phyloP scores from a whole-genome alignment of 257 asterid species.

The Linaria vulgaris region DNA sequence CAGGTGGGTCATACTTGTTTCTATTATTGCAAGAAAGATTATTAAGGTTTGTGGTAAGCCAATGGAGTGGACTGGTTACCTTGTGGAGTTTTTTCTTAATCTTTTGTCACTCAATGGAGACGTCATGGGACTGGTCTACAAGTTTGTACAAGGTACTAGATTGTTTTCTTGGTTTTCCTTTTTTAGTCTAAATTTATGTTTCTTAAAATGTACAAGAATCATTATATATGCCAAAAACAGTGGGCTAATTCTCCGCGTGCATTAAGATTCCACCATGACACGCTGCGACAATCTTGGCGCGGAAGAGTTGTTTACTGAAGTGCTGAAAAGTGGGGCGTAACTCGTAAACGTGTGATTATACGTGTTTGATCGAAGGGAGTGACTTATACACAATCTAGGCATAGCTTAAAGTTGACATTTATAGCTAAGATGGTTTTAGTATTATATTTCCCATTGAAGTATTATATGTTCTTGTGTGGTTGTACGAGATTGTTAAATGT shows the following conservation, averaged over 20 bases:
- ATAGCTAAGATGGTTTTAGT: neutral
- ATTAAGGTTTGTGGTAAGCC: constrained; percentile 62
- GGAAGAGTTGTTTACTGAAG: too few species aligned
- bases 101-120: constrained; percentile 68
- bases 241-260: too few species aligned
- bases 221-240: too few species aligned
- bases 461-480: neutral
- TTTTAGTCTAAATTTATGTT: neutral
- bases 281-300: too few species aligned
- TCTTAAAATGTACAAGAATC: neutral
- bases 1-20: constrained; percentile 78
- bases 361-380: too few species aligned
- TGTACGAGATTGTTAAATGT: neutral
- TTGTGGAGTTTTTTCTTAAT: constrained; percentile 71
- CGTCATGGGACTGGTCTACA: constrained; percentile 49
- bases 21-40: constrained; percentile 62
- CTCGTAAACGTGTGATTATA: too few species aligned
- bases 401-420: too few species aligned
- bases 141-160: constrained; percentile 54
- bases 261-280: too few species aligned
- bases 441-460: neutral
- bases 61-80: constrained; percentile 67
- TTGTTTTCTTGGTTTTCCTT: too few species aligned
- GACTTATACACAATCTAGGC: neutral
- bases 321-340: too few species aligned